A percentile compares a stretch with the other conserved stretches of the same genome.
These are phyloP conservation scores for Auriscalpium vulgare DNA, from an alignment of 768 basidiomycete species.

Conservation along the genomic window DNA sequence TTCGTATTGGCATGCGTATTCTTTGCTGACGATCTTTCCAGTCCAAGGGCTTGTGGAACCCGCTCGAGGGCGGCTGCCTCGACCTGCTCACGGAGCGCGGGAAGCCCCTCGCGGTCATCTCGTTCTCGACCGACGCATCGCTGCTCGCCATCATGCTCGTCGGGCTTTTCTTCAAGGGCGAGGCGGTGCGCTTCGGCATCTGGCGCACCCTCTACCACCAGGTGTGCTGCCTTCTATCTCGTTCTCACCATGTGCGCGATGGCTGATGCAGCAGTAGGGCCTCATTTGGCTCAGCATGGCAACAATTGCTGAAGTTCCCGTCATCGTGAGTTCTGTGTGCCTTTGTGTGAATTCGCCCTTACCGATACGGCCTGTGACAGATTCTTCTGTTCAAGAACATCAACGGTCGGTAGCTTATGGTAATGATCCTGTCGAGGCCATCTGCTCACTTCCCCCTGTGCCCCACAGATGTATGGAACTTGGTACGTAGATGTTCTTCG, in stretches of 20 bases:
- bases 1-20: too few species aligned
- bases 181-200: not conserved
- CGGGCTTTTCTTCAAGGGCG: not conserved
- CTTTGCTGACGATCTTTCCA: too few species aligned
- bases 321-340: not conserved
- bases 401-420: not conserved
- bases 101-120: not conserved
- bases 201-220: not conserved
- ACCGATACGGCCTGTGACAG: not conserved
- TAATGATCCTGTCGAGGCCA: too few species aligned
- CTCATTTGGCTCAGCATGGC: not conserved
- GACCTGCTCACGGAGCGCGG: not conserved
- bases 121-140: not conserved
- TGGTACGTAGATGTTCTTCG: not conserved
- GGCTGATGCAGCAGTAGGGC: not conserved
- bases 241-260: too few species aligned
- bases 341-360: too few species aligned
- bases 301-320: not conserved
- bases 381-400: not conserved
- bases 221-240: not conserved
- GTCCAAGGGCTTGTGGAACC: not conserved
- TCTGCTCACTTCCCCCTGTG: too few species aligned
- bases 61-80: not conserved
- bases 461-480: not conserved
- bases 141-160: not conserved